Evolutionary conservation across 805 yeast species (phyloP).

Genomic region (Sugiyamaella smithiae): DNA sequence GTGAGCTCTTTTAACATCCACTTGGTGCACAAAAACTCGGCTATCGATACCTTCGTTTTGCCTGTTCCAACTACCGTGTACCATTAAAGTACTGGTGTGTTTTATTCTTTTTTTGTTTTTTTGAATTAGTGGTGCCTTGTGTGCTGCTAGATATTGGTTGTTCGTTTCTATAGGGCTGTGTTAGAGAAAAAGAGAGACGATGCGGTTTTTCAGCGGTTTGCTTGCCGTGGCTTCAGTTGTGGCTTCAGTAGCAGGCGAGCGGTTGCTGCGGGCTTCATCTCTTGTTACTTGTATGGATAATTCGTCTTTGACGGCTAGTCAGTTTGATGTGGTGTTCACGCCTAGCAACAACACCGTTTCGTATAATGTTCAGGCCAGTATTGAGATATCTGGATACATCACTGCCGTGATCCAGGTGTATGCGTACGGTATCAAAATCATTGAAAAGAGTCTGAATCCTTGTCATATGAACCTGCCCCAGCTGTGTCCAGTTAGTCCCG

Average conservation of each 20-base stretch:
- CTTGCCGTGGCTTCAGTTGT: neutral
- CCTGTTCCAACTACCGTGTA: too few species aligned
- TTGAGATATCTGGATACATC: slow-evolving; percentile 65
- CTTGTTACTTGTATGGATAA: slow-evolving; percentile 82
- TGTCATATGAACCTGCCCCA: slow-evolving; percentile 52
- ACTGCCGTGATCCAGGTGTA: slow-evolving; percentile 68
- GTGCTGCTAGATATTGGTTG: too few species aligned
- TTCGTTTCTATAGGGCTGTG: too few species aligned
- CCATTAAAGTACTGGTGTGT: too few species aligned
- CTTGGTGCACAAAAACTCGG: too few species aligned
- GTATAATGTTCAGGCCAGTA: slow-evolving; percentile 66
- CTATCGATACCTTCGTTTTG: too few species aligned
- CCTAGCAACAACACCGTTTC: slow-evolving; percentile 67
- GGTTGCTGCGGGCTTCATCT: slow-evolving; percentile 60
- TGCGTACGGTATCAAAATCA: slow-evolving; percentile 81
- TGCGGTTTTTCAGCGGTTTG: neutral
- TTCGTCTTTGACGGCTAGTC: slow-evolving; percentile 68
- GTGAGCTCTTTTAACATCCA: too few species aligned
- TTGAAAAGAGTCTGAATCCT: slow-evolving; percentile 55
- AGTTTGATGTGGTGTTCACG: slow-evolving; percentile 70
- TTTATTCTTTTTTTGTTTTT: too few species aligned
- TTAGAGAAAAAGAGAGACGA: too few species aligned
- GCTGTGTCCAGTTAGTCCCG: slow-evolving; percentile 86
- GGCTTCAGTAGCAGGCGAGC: slow-evolving; percentile 23
- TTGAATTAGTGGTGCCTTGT: too few species aligned